Percentiles rank a stretch among this genome's conserved stretches.
Conservation (phyloP, 495 filamentous ascomycete genomes). For the Apiosordaria backusii region DNA sequence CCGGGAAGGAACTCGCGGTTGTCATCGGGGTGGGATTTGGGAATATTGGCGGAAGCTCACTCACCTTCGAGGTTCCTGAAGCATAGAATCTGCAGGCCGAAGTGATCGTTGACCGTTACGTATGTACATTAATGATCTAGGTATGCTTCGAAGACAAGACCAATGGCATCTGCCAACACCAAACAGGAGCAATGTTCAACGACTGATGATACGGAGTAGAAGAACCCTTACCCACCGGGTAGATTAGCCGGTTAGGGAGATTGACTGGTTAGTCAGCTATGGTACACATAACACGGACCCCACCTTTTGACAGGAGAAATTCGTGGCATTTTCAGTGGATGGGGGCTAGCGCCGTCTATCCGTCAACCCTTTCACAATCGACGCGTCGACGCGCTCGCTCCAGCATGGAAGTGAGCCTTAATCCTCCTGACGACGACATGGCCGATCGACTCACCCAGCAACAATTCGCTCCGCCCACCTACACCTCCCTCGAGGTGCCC, state of each 20-base stretch:
- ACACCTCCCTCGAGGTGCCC: background rate
- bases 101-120: no score
- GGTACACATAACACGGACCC: background rate
- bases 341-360: conserved; percentile 6
- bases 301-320: background rate
- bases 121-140: no score
- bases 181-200: background rate
- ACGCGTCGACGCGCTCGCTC: background rate
- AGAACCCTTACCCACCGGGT: conserved; percentile 8
- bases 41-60: background rate
- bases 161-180: no score
- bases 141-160: no score
- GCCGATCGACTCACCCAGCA: conserved; percentile 3
- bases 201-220: background rate
- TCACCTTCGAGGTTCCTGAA: background rate
- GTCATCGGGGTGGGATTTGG: background rate
- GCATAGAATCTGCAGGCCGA: no score
- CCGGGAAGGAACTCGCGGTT: background rate
- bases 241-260: background rate
- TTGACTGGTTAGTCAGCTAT: background rate
- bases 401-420: no score
- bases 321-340: background rate
- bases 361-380: background rate
- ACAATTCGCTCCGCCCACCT: conserved; percentile 4
- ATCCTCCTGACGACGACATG: conserved; percentile 4